phyloP scores from a whole-genome alignment of 192 early-diverging fungal genomes.

The Powellomyces hirtus region DNA sequence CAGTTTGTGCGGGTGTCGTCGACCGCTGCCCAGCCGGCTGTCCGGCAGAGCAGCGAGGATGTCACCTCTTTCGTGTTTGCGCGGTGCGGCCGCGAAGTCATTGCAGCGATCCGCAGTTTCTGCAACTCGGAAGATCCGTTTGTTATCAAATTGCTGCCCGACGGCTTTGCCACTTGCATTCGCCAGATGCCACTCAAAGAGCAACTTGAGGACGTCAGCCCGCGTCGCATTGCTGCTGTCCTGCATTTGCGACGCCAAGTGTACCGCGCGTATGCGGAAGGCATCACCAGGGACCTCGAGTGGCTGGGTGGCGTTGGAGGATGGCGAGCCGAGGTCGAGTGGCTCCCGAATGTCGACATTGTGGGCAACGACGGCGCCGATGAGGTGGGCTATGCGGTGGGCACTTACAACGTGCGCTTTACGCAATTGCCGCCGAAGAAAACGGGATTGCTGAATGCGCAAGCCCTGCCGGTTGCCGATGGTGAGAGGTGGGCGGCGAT shows the following conservation, averaged over 20 bases:
- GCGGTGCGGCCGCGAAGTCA: neutral
- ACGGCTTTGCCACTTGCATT: conserved; percentile 2
- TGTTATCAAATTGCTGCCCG: neutral
- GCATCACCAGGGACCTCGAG: neutral
- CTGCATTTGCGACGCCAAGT: neutral
- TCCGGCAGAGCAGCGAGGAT: neutral
- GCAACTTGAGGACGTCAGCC: neutral
- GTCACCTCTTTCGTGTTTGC: neutral
- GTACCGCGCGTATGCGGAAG: neutral
- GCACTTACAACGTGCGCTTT: neutral
- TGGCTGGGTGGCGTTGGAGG: conserved; percentile 12
- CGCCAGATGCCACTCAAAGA: neutral
- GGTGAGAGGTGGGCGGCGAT: no score
- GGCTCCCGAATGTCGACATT: neutral
- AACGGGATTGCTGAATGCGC: no score
- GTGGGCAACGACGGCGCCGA: neutral
- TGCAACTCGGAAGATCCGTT: conserved; percentile 16
- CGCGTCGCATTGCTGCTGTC: neutral
- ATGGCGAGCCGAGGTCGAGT: conserved; percentile 1
- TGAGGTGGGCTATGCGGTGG: neutral
- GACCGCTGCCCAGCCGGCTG: neutral
- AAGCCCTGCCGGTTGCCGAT: no score
- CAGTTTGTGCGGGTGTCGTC: neutral
- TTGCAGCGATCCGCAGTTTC: neutral
- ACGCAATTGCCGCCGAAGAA: no score